Evolutionary conservation across 495 filamentous ascomycete species (phyloP), one percentile per base, ranked within the genome.

Genomic region (Aspergillus bertholletiae): DNA sequence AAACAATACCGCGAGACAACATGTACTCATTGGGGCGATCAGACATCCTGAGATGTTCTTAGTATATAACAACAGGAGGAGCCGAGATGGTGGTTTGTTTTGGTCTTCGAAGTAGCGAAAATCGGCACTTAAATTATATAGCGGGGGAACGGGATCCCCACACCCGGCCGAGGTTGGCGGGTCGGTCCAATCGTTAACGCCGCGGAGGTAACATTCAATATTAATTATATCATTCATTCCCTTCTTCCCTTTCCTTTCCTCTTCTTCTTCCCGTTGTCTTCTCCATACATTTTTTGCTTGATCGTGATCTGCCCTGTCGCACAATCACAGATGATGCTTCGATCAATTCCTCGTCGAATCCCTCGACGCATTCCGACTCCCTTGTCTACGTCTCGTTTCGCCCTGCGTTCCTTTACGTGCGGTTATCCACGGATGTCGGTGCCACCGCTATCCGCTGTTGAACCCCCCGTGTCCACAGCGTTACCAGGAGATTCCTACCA

Each of bases 401-500:
- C 65, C 49, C 57, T 68, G 39, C 73, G 72, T 47, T 58, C 72
- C 27, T 74, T 75, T 64, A 70, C 72, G 49, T 70, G 71, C 71
- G 71, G 63, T 58, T 77, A 71, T 65, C 57, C 69, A 60, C 74
- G 73, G 70, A 77, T 77, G 74, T 69, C 70, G 49, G 58, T 63
- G 23, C 61, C 64, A 26, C 44, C 56, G 51, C 59, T 60, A 18
- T 59, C 70, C 23, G 58, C 75, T 30, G 75, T 80, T 24, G 59
- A 76, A n/a, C 80, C 79, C 28, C 76, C 80, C 18, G 70, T 83
- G 54, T 84, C 88, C 13, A 75, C 81, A 5, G 63, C 75, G 24
- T 73, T 86, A 20, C 80, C 84, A 0, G 79, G 84, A 22, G 88
- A 93, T 65, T 77, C 85, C 23, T 96, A 87, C 74, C 92, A 96